A percentile compares a stretch with the other conserved stretches of the same genome.
Evolutionary conservation across 108 stramenopile genomes (phyloP).

Genomic region (Parietichytrium sp.): DNA sequence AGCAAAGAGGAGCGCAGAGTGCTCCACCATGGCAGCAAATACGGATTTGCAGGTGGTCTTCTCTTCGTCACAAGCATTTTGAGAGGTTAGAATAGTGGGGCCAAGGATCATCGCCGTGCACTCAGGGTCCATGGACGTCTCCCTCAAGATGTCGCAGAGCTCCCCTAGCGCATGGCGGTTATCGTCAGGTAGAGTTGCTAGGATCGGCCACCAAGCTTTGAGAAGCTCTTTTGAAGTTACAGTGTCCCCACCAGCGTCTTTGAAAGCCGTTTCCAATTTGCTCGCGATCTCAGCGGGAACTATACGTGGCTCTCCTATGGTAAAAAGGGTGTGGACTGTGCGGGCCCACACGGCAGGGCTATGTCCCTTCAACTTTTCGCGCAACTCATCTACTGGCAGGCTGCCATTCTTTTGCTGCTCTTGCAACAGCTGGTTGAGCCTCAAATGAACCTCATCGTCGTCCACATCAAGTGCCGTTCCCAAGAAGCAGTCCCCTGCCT

Average conservation of each 20-base stretch:
- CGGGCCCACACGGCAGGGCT: neutral
- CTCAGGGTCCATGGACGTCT: neutral
- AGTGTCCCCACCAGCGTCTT: neutral
- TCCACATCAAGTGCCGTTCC: constrained; percentile 1
- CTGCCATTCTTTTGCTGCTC: neutral
- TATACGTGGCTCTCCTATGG: neutral
- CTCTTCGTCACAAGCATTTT: no score
- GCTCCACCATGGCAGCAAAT: no score
- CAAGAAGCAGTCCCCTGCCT: constrained; percentile 1
- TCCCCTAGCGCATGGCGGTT: neutral
- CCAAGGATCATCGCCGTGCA: neutral
- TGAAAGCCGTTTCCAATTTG: no score
- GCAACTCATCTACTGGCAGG: neutral
- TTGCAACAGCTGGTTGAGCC: neutral
- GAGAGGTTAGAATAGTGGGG: neutral
- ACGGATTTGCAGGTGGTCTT: no score
- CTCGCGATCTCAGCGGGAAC: neutral
- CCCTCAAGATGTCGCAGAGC: neutral
- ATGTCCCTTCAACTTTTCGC: neutral
- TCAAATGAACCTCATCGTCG: neutral
- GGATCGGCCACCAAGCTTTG: neutral
- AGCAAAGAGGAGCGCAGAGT: no score
- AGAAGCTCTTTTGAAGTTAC: neutral
- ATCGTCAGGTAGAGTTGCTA: neutral
- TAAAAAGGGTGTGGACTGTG: neutral